Percentiles rank a stretch among this genome's conserved stretches.
phyloP scores from a whole-genome alignment of 805 yeast species.

The Yamadazyma phyllophila region DNA sequence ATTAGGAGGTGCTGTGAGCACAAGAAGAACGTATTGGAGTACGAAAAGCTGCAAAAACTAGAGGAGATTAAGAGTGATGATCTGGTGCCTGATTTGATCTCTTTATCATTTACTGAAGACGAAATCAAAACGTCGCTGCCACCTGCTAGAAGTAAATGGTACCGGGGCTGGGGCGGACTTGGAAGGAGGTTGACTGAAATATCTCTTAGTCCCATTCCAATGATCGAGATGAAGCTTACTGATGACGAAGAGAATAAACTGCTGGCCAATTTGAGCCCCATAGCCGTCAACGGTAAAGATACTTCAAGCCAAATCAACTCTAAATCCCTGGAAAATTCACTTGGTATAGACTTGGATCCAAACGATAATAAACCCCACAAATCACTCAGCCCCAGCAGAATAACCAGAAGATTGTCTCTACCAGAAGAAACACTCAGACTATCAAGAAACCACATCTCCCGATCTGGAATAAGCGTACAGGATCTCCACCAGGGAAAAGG shows the following conservation, averaged over 20 bases:
- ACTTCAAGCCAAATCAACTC: too few relatives aligned
- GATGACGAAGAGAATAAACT: too few relatives aligned
- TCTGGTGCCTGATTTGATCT: background rate
- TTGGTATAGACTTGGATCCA: too few relatives aligned
- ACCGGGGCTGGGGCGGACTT: conserved; percentile 1
- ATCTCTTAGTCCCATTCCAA: conserved; percentile 10
- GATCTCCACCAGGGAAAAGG: conserved; percentile 1
- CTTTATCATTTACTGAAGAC: background rate
- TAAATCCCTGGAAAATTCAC: too few relatives aligned
- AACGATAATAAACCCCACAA: too few relatives aligned
- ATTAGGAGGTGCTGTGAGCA: background rate
- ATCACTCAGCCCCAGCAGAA: too few relatives aligned
- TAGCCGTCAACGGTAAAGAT: too few relatives aligned
- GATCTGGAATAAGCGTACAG: too few relatives aligned
- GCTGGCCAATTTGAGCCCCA: too few relatives aligned
- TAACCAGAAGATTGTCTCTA: too few relatives aligned
- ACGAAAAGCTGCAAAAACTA: background rate
- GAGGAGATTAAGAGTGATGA: background rate
- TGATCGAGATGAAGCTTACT: background rate
- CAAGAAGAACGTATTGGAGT: conserved; percentile 1
- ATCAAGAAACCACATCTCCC: background rate
- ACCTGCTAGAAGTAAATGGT: background rate
- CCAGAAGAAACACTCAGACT: background rate
- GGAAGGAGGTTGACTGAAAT: conserved; percentile 8
- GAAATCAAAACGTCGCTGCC: background rate